These are phyloP conservation scores for Groenewaldozyma salmanticensis DNA, from an alignment of 805 yeast species.

Conservation along the genomic window DNA sequence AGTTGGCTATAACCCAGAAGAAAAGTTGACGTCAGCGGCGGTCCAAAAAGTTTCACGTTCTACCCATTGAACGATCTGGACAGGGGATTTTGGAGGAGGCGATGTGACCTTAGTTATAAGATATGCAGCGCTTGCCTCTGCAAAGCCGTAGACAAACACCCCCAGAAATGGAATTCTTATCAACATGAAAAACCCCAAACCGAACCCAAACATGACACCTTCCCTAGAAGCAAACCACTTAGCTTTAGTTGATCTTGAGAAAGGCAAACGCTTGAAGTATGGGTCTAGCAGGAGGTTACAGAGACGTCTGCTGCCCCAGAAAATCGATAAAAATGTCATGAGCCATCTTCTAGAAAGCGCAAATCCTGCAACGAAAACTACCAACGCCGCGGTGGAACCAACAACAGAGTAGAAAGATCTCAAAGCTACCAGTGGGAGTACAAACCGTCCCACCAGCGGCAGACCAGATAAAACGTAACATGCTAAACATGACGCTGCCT, in stretches of 20 bases:
- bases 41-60: conserved; percentile 26
- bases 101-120: conserved; percentile 45
- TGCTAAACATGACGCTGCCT: conserved; percentile 24
- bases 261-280: conserved; percentile 40
- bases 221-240: conserved; percentile 45
- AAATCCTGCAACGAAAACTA: conserved; percentile 29
- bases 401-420: conserved; percentile 34
- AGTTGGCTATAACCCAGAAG: too few relatives aligned
- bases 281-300: conserved; percentile 40
- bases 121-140: conserved; percentile 45
- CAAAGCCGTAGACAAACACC: conserved; percentile 40
- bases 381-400: conserved; percentile 38
- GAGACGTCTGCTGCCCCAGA: conserved; percentile 39
- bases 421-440: conserved; percentile 36
- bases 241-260: conserved; percentile 31
- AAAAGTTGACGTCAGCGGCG: conserved; percentile 9
- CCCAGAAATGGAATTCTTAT: conserved; percentile 39
- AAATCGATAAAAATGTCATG: conserved; percentile 32
- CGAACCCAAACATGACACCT: conserved; percentile 49
- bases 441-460: conserved; percentile 35
- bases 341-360: conserved; percentile 30
- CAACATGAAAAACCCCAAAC: conserved; percentile 37
- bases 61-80: conserved; percentile 21
- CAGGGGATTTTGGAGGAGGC: conserved; percentile 29
- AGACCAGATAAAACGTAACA: conserved; percentile 29